Conservation (phyloP, 768 basidiomycete genomes). For the Scleroderma citrinum region DNA sequence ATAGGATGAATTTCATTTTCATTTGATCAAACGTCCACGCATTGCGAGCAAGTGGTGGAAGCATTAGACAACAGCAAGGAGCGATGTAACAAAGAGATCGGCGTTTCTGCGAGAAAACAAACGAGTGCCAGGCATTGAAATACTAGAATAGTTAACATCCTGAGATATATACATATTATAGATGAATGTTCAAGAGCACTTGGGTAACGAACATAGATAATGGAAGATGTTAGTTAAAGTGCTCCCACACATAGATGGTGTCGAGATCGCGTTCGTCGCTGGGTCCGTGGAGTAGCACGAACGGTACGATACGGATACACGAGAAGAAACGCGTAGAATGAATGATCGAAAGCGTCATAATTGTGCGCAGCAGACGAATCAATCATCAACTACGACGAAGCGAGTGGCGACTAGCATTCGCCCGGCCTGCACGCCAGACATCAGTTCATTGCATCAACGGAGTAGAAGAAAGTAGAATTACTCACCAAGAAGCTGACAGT, state of each 20-base stretch:
- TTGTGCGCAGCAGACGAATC: slow-evolving; percentile 29
- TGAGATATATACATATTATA: background rate
- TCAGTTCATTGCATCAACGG: background rate
- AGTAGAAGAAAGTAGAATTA: background rate
- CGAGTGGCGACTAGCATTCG: slow-evolving; percentile 33
- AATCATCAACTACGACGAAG: slow-evolving; percentile 36
- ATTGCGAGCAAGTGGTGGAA: too few relatives aligned
- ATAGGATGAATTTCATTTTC: too few relatives aligned
- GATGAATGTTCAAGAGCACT: background rate
- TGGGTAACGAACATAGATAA: slow-evolving; percentile 7
- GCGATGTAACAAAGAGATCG: too few relatives aligned
- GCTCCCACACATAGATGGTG: slow-evolving; percentile 24
- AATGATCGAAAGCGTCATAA: slow-evolving; percentile 27
- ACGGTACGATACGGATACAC: slow-evolving; percentile 65
- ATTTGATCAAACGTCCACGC: too few relatives aligned
- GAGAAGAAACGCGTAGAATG: slow-evolving; percentile 36
- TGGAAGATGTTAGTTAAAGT: background rate
- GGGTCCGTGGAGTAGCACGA: slow-evolving; percentile 46
- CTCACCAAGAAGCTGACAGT: slow-evolving; percentile 15
- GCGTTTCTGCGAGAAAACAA: too few relatives aligned
- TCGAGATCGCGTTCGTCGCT: slow-evolving; percentile 64
- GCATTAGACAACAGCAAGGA: too few relatives aligned
- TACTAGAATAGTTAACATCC: background rate
- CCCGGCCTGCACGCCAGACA: slow-evolving; percentile 16
- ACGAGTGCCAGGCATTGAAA: too few relatives aligned